phyloP scores from a whole-genome alignment of 2,329 filamentous ascomycete genomes.

The Colletotrichum viniferum region DNA sequence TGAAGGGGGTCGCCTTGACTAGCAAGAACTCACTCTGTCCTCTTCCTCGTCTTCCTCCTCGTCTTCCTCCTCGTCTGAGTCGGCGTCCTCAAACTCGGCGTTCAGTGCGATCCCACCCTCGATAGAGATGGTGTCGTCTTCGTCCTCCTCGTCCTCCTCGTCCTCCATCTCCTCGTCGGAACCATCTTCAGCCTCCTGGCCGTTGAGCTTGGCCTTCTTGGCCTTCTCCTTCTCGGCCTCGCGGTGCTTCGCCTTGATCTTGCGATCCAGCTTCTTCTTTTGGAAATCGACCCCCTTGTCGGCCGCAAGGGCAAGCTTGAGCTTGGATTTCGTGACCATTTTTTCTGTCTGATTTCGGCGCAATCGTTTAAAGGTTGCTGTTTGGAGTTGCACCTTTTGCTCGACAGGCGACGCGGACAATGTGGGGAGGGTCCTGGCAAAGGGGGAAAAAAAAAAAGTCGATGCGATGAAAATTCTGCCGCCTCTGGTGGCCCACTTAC shows the following conservation, averaged over 20 bases:
- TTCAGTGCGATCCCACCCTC: slow-evolving; percentile 33
- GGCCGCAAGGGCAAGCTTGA: slow-evolving; percentile 58
- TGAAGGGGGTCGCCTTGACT: neutral
- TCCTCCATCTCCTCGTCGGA: slow-evolving; percentile 34
- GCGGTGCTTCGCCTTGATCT: slow-evolving; percentile 47
- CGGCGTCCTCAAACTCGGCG: slow-evolving; percentile 18
- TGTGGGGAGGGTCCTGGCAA: neutral
- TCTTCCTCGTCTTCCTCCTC: slow-evolving; percentile 27
- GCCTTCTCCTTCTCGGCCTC: slow-evolving; percentile 33
- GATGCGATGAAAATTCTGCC: slow-evolving; percentile 20
- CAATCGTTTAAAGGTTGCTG: slow-evolving; percentile 6
- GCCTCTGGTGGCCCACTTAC: neutral
- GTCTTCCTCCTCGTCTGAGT: slow-evolving; percentile 27
- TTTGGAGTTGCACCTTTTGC: neutral
- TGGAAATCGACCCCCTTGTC: slow-evolving; percentile 60
- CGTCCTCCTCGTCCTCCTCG: slow-evolving; percentile 28
- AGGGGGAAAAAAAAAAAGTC: neutral
- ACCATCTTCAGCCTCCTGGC: slow-evolving; percentile 24
- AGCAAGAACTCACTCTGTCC: slow-evolving; percentile 21
- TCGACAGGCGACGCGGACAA: neutral
- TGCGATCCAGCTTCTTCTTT: slow-evolving; percentile 55
- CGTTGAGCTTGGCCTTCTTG: slow-evolving; percentile 29
- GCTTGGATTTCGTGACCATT: slow-evolving; percentile 52
- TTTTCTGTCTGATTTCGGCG: neutral
- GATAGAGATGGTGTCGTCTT: slow-evolving; percentile 26